Percentiles rank a stretch among this genome's conserved stretches.
These are phyloP conservation scores for Zizania palustris DNA, from an alignment of 202 grass and related monocot species.

Conservation along the genomic window DNA sequence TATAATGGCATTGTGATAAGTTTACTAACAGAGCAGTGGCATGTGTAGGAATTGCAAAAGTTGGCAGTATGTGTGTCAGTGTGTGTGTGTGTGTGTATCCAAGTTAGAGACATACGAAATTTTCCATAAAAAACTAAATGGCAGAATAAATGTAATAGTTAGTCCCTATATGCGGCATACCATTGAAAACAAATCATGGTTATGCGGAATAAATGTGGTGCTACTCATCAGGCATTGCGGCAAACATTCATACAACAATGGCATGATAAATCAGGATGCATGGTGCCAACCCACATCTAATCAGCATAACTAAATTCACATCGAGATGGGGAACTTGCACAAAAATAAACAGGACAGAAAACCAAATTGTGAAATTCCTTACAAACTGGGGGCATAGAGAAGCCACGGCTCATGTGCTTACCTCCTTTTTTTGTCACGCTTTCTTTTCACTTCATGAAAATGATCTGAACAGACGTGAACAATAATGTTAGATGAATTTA, in stretches of 20 bases:
- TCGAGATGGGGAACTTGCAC: not conserved
- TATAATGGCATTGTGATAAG: not conserved
- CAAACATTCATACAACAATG: not conserved
- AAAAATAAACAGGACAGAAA: not conserved
- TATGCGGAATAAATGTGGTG: not conserved
- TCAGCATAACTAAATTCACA: not conserved
- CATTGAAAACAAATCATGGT: not conserved
- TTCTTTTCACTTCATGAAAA: constrained; percentile 94
- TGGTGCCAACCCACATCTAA: constrained; percentile 9
- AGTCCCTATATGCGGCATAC: not conserved
- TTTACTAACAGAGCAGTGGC: not conserved
- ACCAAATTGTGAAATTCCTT: constrained; percentile 18
- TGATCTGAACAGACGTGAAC: constrained; percentile 59
- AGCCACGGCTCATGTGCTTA: constrained; percentile 27
- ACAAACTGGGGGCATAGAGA: not conserved
- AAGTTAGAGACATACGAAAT: not conserved
- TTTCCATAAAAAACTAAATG: not conserved
- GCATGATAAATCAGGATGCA: not conserved
- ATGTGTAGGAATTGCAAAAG: not conserved
- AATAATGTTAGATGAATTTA: constrained; percentile 27
- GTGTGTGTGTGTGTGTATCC: not conserved
- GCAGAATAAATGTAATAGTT: not conserved
- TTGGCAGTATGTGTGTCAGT: not conserved
- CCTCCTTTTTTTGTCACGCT: constrained; percentile 94
- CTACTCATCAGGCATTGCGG: not conserved